Evolutionary conservation across 2,329 filamentous ascomycete genomes (phyloP).

Genomic region (Penicillium sclerotiorum): DNA sequence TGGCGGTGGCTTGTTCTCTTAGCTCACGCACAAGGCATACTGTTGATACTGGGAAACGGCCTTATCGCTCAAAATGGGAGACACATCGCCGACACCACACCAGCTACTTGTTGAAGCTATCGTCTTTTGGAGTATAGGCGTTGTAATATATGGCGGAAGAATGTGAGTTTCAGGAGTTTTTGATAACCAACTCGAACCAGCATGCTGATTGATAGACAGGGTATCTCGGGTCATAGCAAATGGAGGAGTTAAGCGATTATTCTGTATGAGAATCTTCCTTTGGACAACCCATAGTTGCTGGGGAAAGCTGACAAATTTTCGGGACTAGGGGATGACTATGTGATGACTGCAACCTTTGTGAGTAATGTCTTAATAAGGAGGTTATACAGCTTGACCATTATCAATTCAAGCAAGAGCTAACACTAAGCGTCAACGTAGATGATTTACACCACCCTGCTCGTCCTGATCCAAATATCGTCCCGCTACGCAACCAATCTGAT

Average conservation of each 20-base stretch:
- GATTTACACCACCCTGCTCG: slow-evolving; percentile 37
- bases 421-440: too few species aligned
- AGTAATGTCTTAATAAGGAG: slow-evolving; percentile 14
- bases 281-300: background rate
- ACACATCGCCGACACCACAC: slow-evolving; percentile 32
- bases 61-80: slow-evolving; percentile 27
- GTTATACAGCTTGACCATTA: background rate
- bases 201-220: slow-evolving; percentile 17
- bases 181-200: background rate
- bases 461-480: slow-evolving; percentile 42
- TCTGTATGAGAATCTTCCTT: slow-evolving; percentile 20
- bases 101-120: slow-evolving; percentile 33
- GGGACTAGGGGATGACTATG: slow-evolving; percentile 39
- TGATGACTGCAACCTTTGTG: slow-evolving; percentile 43
- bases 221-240: slow-evolving; percentile 30
- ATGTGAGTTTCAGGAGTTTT: slow-evolving; percentile 24
- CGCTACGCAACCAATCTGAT: slow-evolving; percentile 44
- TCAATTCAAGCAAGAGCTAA: too few species aligned
- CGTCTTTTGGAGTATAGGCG: slow-evolving; percentile 34
- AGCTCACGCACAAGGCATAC: too few species aligned
- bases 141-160: slow-evolving; percentile 32
- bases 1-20: too few species aligned
- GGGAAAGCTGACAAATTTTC: background rate
- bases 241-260: slow-evolving; percentile 32
- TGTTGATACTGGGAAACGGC: too few species aligned